phyloP scores from a whole-genome alignment of 2,329 filamentous ascomycete genomes.

The Exophiala sideris region DNA sequence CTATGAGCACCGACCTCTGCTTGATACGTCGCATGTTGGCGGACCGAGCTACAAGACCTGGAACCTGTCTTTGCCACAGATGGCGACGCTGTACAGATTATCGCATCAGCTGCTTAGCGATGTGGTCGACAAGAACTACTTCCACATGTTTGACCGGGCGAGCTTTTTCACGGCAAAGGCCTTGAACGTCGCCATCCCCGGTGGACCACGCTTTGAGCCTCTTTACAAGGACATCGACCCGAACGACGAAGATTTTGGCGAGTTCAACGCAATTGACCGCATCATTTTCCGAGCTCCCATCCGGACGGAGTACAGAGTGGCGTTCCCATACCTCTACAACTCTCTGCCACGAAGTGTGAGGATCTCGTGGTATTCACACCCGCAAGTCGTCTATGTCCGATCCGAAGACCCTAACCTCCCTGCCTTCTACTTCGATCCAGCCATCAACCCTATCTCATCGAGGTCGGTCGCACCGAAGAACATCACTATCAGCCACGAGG shows the following conservation, averaged over 20 bases:
- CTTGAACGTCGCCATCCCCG: slow-evolving; percentile 94
- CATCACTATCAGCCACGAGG: slow-evolving; percentile 85
- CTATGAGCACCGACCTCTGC: slow-evolving; percentile 86
- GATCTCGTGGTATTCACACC: slow-evolving; percentile 88
- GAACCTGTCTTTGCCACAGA: slow-evolving; percentile 90
- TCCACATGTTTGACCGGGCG: slow-evolving; percentile 92
- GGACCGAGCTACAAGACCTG: slow-evolving; percentile 95
- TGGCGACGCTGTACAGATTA: slow-evolving; percentile 90
- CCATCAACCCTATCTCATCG: slow-evolving; percentile 95
- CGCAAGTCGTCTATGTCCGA: slow-evolving; percentile 85
- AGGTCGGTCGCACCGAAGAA: slow-evolving; percentile 93
- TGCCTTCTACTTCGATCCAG: slow-evolving; percentile 96
- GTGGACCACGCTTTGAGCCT: slow-evolving; percentile 92
- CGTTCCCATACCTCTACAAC: slow-evolving; percentile 93
- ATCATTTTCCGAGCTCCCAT: slow-evolving; percentile 97
- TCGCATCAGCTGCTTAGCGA: slow-evolving; percentile 90
- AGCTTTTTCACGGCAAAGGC: slow-evolving; percentile 96
- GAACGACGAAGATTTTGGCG: slow-evolving; percentile 97
- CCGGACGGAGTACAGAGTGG: slow-evolving; percentile 90
- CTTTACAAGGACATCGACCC: slow-evolving; percentile 98
- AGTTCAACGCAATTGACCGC: slow-evolving; percentile 98
- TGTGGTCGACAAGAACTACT: slow-evolving; percentile 93
- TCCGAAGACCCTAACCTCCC: slow-evolving; percentile 85
- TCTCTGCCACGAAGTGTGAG: slow-evolving; percentile 92
- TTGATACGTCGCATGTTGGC: slow-evolving; percentile 91